Percentiles rank a stretch among this genome's conserved stretches.
phyloP scores from a whole-genome alignment of 2,329 filamentous ascomycete genomes.

The Leptographium galeiforme region DNA sequence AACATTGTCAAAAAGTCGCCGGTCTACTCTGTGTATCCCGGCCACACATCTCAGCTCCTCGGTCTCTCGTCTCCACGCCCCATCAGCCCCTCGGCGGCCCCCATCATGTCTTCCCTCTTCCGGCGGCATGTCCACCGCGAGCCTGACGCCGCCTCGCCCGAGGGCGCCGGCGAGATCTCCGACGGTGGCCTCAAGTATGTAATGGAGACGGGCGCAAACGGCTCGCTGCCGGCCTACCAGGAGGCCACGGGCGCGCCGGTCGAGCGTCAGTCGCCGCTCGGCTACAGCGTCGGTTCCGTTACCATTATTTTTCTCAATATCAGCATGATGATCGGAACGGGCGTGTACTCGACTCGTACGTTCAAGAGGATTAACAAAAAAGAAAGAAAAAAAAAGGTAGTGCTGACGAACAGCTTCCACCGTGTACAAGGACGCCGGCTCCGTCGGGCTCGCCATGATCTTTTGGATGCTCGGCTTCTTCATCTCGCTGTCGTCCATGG shows the following conservation, averaged over 20 bases:
- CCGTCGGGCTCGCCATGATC: slow-evolving; percentile 45
- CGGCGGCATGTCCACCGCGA: too few relatives aligned
- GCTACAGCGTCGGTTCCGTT: slow-evolving; percentile 40
- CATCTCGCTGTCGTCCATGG: slow-evolving; percentile 39
- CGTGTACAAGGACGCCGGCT: slow-evolving; percentile 46
- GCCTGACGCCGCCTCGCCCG: not conserved
- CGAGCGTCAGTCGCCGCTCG: slow-evolving; percentile 42
- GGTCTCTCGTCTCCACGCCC: too few relatives aligned
- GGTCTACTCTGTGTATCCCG: too few relatives aligned
- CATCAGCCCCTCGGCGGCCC: too few relatives aligned
- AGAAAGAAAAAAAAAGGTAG: too few relatives aligned
- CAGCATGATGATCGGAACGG: slow-evolving; percentile 49
- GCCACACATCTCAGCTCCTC: too few relatives aligned
- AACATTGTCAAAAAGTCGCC: too few relatives aligned
- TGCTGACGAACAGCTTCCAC: slow-evolving; percentile 29
- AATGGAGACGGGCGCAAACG: slow-evolving; percentile 9
- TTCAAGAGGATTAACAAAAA: not conserved
- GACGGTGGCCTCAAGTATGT: slow-evolving; percentile 4
- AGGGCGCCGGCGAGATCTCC: not conserved
- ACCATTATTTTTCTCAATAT: slow-evolving; percentile 47
- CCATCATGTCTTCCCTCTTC: too few relatives aligned
- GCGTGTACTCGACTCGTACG: slow-evolving; percentile 49
- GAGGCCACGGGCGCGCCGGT: slow-evolving; percentile 50
- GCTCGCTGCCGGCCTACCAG: slow-evolving; percentile 21
- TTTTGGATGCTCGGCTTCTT: slow-evolving; percentile 52